phyloP scores from a whole-genome alignment of 192 early-diverging fungal genomes.

The Paraglomus occultum region DNA sequence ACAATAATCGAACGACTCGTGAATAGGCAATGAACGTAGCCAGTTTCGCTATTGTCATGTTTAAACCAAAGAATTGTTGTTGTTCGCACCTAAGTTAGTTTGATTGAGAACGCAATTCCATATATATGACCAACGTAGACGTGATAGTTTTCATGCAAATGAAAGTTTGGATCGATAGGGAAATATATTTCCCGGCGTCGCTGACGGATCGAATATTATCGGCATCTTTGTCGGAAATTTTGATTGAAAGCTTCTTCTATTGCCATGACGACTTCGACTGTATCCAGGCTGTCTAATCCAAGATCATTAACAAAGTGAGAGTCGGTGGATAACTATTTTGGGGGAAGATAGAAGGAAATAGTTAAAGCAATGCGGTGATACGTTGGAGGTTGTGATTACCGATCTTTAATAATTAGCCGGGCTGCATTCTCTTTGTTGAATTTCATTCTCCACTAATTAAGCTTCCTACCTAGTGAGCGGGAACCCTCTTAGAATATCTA shows the following conservation, averaged over 20 bases:
- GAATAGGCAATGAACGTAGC: too few species aligned
- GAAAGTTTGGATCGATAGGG: too few species aligned
- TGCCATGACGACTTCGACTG: slow-evolving; percentile 99
- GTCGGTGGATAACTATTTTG: slow-evolving; percentile 70
- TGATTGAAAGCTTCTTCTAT: slow-evolving; percentile 99
- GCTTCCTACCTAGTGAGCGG: slow-evolving; percentile 77
- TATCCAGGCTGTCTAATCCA: slow-evolving; percentile 93
- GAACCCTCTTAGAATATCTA: slow-evolving; percentile 87
- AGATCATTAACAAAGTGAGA: slow-evolving; percentile 93
- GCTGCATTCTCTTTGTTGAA: too few species aligned
- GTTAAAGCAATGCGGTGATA: neutral
- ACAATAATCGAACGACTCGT: too few species aligned
- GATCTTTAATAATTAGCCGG: neutral
- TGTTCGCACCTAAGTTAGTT: too few species aligned
- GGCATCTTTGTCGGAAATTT: slow-evolving; percentile 95
- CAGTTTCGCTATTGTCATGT: too few species aligned
- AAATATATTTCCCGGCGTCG: slow-evolving; percentile 88
- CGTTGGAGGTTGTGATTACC: neutral
- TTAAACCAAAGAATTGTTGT: too few species aligned
- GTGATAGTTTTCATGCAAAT: too few species aligned
- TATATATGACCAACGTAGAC: too few species aligned
- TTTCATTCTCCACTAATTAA: neutral
- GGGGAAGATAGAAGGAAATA: neutral
- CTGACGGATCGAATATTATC: slow-evolving; percentile 90
- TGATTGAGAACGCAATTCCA: too few species aligned